A percentile compares a stretch with the other conserved stretches of the same genome.
phyloP scores from a whole-genome alignment of 768 basidiomycete species.

The Collybiopsis confluens region DNA sequence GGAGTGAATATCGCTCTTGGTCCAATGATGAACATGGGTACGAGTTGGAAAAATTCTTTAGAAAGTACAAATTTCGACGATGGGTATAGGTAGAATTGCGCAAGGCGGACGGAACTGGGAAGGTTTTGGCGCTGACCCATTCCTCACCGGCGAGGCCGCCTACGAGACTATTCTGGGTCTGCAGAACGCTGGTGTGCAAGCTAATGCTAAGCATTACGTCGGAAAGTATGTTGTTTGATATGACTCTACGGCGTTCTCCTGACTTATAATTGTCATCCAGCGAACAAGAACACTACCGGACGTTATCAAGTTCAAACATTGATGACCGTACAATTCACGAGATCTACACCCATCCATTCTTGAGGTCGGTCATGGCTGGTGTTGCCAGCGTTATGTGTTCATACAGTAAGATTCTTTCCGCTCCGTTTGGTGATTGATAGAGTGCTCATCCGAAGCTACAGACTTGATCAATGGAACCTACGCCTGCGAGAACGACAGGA shows the following conservation, averaged over 20 bases:
- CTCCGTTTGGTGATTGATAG: background rate
- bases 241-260: background rate
- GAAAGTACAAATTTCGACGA: too few species aligned
- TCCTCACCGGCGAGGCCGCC: slow-evolving; percentile 70
- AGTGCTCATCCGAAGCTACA: slow-evolving; percentile 18
- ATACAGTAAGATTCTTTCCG: slow-evolving; percentile 46
- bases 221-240: slow-evolving; percentile 50
- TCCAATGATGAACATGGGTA: slow-evolving; percentile 16
- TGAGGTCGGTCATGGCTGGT: slow-evolving; percentile 70
- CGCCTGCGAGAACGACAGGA: slow-evolving; percentile 71
- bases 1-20: slow-evolving; percentile 79
- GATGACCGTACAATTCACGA: slow-evolving; percentile 81
- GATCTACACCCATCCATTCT: slow-evolving; percentile 67
- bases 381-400: slow-evolving; percentile 74
- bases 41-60: too few species aligned
- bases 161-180: slow-evolving; percentile 82
- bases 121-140: slow-evolving; percentile 92
- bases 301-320: slow-evolving; percentile 56
- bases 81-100: slow-evolving; percentile 41
- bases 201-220: slow-evolving; percentile 81
- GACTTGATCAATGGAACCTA: slow-evolving; percentile 68
- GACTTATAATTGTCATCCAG: slow-evolving; percentile 26
- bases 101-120: slow-evolving; percentile 91
- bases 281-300: slow-evolving; percentile 66
- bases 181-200: slow-evolving; percentile 77